Base-by-base conservation (phyloP, 768 basidiomycete genomes). In the Sarcodon aspratus region DNA sequence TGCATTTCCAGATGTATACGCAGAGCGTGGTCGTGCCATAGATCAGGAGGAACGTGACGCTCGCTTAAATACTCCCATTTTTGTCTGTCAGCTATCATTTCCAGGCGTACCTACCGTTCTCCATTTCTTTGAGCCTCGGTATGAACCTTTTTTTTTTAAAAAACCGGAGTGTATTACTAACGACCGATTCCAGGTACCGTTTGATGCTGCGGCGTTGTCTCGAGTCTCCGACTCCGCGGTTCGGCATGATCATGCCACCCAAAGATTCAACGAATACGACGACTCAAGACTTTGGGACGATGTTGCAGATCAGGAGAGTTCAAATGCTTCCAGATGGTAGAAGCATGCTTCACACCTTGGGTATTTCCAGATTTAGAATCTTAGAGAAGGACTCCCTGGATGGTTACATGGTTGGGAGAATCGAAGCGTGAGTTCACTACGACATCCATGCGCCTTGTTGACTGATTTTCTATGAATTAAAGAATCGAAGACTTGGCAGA, bases 131-230 rank as follows among this genome's bases (percentile, higher is more conserved):
- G 95, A 98, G 63, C 95, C 95, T 0, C 75, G 88, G 70, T 80
- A 50, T 37, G 59, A 48, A 17, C 46, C n/a, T 43, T 13, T 33
- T 11, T n/a, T 35, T 36, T 43, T 42, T 32, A 36, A 13, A 9
- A 5, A 36, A n/a, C 36, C 9, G 5, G 21, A 27, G 21, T 27
- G 5, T 27, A 27, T 27, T 27, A 32, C 37, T 33, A 21, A 21
- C 43, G 48, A 51, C 32, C 45, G 38, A 47, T 11, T 49, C 15
- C 50, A 82, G 82, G 57, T 94, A 97, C 63, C 84, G 95, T 7
- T 74, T 98, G 46, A 97, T 98, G 95, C 82, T 98, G 48, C 85
- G 95, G 18, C 81, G 95, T n/a, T 92, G 87, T 61, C 81, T 97
- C 50, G 83, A 90, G 57, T 79, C 75, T 12, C 70, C 77, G 5